phyloP scores from a whole-genome alignment of 441 rosid genomes.

The Euphorbia schlechtendalii region DNA sequence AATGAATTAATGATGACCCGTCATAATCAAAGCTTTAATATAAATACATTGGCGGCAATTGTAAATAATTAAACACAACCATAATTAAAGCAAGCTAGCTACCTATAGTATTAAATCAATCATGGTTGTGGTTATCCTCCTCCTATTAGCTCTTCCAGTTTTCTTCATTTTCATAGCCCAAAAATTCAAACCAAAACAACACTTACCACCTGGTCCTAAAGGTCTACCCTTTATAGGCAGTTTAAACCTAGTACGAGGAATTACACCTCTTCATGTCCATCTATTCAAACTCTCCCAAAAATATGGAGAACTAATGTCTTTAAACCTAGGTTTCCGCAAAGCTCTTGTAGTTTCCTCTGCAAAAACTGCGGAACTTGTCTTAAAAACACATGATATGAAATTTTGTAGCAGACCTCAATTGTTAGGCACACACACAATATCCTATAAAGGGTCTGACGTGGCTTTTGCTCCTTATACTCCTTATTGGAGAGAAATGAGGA shows the following conservation, averaged over 20 bases:
- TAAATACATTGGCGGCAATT: no score
- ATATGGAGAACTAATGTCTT: conserved; percentile 39
- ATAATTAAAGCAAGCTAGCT: no score
- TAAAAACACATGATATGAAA: conserved; percentile 36
- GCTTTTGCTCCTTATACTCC: conserved; percentile 27
- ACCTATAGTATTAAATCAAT: no score
- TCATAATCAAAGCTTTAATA: no score
- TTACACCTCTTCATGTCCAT: conserved; percentile 21
- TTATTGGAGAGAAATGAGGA: conserved; percentile 28
- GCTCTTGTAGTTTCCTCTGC: conserved; percentile 41
- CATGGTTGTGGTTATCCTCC: no score
- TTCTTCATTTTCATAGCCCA: no score
- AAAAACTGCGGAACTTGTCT: conserved; percentile 30
- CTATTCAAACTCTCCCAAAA: conserved; percentile 31
- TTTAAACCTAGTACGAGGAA: conserved; percentile 30
- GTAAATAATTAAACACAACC: no score
- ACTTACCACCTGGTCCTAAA: no score
- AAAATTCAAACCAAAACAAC: no score
- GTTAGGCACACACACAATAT: conserved; percentile 19
- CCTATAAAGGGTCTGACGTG: conserved; percentile 31
- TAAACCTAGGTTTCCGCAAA: conserved; percentile 31
- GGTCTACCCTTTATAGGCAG: no score
- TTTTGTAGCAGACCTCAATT: conserved; percentile 24
- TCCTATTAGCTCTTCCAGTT: no score
- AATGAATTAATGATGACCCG: no score